These are phyloP conservation scores for Theileria sp. DNA, from an alignment of 169 alveolate species.

Conservation along the genomic window DNA sequence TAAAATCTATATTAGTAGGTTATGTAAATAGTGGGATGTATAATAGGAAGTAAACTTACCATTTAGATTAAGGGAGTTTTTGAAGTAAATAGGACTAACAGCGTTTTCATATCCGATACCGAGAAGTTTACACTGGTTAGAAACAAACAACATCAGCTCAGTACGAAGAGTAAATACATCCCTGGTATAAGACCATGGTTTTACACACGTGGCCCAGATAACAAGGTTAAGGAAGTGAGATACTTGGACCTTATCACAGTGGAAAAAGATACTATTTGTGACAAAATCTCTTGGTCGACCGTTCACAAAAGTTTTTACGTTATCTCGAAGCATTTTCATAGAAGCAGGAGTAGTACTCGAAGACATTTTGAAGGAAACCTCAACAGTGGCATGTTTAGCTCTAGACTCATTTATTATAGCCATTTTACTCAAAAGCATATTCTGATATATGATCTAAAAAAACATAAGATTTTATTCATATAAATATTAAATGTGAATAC, in stretches of 20 bases:
- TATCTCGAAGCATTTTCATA: constrained; percentile 75
- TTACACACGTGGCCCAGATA: constrained; percentile 69
- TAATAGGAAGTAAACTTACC: neutral
- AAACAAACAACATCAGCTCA: constrained; percentile 60
- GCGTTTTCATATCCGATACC: constrained; percentile 74
- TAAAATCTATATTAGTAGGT: neutral
- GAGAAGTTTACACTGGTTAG: constrained; percentile 69
- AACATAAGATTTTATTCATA: neutral
- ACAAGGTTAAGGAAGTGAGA: constrained; percentile 73
- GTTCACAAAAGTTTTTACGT: constrained; percentile 75
- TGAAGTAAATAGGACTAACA: constrained; percentile 59
- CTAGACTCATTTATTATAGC: constrained; percentile 80
- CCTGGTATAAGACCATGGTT: constrained; percentile 70
- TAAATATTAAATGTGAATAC: neutral
- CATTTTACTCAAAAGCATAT: constrained; percentile 75
- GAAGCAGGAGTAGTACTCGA: constrained; percentile 82
- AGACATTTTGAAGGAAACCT: constrained; percentile 69
- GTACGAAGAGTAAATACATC: constrained; percentile 60
- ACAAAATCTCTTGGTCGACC: constrained; percentile 82
- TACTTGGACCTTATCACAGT: constrained; percentile 75
- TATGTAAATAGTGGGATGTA: neutral
- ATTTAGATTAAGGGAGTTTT: constrained; percentile 14
- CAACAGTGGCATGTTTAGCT: constrained; percentile 77
- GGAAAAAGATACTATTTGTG: constrained; percentile 72
- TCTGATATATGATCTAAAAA: constrained; percentile 70